Percentiles rank a stretch among this genome's conserved stretches.
phyloP scores from a whole-genome alignment of 805 yeast genomes.

The Lipomyces chichibuensis region DNA sequence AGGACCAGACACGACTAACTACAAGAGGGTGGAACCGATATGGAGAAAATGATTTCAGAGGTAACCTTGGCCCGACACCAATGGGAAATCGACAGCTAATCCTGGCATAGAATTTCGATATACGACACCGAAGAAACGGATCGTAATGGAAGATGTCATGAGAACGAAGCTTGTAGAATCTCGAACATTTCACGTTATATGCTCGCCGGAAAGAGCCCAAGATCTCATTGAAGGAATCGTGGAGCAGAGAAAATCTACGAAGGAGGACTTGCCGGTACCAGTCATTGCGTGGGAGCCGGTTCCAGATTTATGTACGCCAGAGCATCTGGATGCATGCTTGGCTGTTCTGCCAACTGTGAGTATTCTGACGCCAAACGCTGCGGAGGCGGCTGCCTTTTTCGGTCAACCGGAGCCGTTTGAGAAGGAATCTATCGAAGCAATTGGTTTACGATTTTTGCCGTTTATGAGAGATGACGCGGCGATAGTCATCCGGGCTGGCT shows the following conservation, averaged over 20 bases:
- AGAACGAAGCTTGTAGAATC: slow-evolving; percentile 48
- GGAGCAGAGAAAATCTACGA: slow-evolving; percentile 2
- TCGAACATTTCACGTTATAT: slow-evolving; percentile 67
- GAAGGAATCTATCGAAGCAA: slow-evolving; percentile 47
- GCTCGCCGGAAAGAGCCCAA: slow-evolving; percentile 65
- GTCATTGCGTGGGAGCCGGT: slow-evolving; percentile 80
- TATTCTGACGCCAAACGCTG: slow-evolving; percentile 79
- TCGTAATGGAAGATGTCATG: slow-evolving; percentile 59
- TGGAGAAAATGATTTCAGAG: slow-evolving; percentile 60
- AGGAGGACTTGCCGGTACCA: slow-evolving; percentile 19
- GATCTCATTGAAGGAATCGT: slow-evolving; percentile 48
- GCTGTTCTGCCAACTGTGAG: slow-evolving; percentile 52
- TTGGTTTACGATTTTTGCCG: slow-evolving; percentile 50
- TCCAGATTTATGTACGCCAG: slow-evolving; percentile 70
- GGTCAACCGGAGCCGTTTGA: slow-evolving; percentile 52
- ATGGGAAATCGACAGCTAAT: neutral
- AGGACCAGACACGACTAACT: slow-evolving; percentile 58
- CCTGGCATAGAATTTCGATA: slow-evolving; percentile 54
- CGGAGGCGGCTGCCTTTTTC: slow-evolving; percentile 73
- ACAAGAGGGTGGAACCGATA: slow-evolving; percentile 83
- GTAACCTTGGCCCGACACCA: slow-evolving; percentile 40
- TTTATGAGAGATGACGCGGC: slow-evolving; percentile 51
- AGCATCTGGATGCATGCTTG: slow-evolving; percentile 48
- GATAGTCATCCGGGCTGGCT: slow-evolving; percentile 75
- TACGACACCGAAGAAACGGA: slow-evolving; percentile 61